phyloP scores from a whole-genome alignment of 768 basidiomycete genomes.

The Suillus lakei region DNA sequence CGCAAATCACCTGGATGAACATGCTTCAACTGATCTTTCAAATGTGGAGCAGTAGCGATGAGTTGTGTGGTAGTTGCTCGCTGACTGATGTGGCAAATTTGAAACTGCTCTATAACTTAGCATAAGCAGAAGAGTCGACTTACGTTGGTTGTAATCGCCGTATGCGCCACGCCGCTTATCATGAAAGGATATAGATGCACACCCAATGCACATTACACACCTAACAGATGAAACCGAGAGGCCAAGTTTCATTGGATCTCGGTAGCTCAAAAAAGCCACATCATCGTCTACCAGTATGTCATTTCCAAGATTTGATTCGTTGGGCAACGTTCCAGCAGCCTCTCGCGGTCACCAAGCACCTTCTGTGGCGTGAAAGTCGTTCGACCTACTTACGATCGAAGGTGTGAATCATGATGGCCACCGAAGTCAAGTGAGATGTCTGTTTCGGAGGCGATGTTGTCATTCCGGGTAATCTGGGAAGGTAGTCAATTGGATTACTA shows the following conservation, averaged over 20 bases:
- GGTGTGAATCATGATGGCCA: not conserved
- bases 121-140: not conserved
- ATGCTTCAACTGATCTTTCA: not conserved
- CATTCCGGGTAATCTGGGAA: not conserved
- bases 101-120: too few relatives aligned
- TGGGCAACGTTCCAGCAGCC: not conserved
- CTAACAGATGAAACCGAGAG: not conserved
- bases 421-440: not conserved
- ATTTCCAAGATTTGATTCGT: not conserved
- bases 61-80: not conserved
- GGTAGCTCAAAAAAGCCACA: not conserved
- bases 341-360: not conserved
- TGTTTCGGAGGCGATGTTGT: not conserved
- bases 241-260: not conserved
- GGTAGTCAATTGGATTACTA: not conserved
- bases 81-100: too few relatives aligned
- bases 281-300: not conserved
- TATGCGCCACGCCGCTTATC: not conserved
- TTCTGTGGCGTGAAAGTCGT: not conserved
- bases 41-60: not conserved
- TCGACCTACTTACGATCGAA: not conserved
- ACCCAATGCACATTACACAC: not conserved
- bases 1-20: not conserved
- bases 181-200: not conserved
- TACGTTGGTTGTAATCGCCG: not conserved